Conservation (phyloP, 2,329 filamentous ascomycete genomes). For the Sporothrix brunneoviolacea region DNA sequence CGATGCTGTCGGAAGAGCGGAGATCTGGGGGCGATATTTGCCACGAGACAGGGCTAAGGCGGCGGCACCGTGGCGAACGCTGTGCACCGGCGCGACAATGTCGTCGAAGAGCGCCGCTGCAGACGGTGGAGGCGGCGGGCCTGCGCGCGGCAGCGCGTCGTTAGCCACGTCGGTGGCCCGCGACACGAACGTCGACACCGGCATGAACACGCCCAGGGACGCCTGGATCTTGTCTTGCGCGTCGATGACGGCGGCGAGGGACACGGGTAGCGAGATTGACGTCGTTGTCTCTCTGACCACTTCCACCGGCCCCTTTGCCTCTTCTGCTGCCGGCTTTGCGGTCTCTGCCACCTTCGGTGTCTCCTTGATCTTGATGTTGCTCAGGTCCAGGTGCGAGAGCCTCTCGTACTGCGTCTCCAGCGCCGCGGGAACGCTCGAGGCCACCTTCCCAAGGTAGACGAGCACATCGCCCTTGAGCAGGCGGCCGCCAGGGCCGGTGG, state of each 20-base stretch:
- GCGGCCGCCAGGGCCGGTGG: conserved; percentile 80
- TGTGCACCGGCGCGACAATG: conserved; percentile 68
- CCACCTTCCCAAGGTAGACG: conserved; percentile 76
- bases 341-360: conserved; percentile 19
- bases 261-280: conserved; percentile 67
- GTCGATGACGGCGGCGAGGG: conserved; percentile 69
- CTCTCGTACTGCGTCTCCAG: conserved; percentile 67
- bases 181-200: conserved; percentile 78
- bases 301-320: conserved; percentile 23
- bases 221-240: conserved; percentile 74
- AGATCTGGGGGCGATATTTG: conserved; percentile 66
- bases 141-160: conserved; percentile 67
- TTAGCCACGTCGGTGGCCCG: conserved; percentile 84
- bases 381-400: conserved; percentile 80
- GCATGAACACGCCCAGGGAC: conserved; percentile 71
- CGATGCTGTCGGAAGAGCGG: conserved; percentile 44
- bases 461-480: conserved; percentile 94
- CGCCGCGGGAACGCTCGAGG: conserved; percentile 61
- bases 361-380: conserved; percentile 77
- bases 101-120: conserved; percentile 84
- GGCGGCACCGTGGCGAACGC: conserved; percentile 24
- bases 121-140: conserved; percentile 54
- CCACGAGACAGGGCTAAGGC: conserved; percentile 49
- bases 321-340: conserved; percentile 31
- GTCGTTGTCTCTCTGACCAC: conserved; percentile 28